Conservation (phyloP, 768 basidiomycete species). For the Lentinula lateritia region DNA sequence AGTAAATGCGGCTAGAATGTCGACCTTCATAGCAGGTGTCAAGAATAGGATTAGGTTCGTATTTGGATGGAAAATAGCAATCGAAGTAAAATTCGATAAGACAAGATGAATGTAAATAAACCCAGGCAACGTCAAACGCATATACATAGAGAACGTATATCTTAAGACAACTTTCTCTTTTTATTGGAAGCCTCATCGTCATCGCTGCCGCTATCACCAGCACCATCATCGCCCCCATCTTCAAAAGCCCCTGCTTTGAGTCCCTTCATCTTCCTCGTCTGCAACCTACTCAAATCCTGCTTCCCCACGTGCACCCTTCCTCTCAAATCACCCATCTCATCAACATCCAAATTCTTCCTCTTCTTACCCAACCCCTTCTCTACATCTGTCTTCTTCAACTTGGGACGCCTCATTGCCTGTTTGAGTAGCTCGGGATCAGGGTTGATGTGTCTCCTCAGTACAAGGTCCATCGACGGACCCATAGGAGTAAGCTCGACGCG, state of each 20-base stretch:
- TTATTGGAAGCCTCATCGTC: background rate
- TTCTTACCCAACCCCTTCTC: slow-evolving; percentile 88
- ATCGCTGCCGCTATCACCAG: background rate
- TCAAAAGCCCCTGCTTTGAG: slow-evolving; percentile 25
- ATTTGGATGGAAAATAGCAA: no score
- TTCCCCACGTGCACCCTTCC: slow-evolving; percentile 85
- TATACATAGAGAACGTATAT: no score
- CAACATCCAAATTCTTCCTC: slow-evolving; percentile 91
- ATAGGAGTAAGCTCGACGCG: slow-evolving; percentile 79
- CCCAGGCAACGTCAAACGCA: background rate
- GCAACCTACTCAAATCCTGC: slow-evolving; percentile 83
- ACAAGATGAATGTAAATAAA: no score
- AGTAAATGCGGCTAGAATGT: no score
- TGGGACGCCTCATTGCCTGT: slow-evolving; percentile 76
- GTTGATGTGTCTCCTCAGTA: slow-evolving; percentile 64
- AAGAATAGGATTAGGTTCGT: no score
- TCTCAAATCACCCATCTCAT: slow-evolving; percentile 96
- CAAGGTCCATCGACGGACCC: slow-evolving; percentile 88
- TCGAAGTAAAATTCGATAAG: no score
- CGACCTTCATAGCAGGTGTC: no score
- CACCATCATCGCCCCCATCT: background rate
- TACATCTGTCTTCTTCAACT: slow-evolving; percentile 83
- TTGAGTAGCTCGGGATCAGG: slow-evolving; percentile 80
- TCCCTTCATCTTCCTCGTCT: slow-evolving; percentile 96
- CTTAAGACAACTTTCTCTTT: background rate